Base-by-base conservation (phyloP, 306 rosid species). In the Nissolia schottii region DNA sequence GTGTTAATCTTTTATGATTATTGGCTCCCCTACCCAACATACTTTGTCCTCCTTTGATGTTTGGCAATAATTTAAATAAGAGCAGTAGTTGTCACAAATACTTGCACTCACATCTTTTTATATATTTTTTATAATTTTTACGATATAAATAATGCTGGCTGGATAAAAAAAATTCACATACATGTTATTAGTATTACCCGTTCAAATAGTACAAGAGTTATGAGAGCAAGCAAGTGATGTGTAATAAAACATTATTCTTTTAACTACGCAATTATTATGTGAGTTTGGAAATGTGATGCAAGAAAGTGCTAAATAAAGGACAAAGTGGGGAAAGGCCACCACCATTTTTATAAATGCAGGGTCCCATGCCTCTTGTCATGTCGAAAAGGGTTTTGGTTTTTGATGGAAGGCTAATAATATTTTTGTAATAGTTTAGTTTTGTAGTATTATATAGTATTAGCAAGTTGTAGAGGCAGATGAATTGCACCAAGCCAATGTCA, bases 261-360 rank as follows among this genome's bases (percentile, higher is more conserved):
- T 5, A 22, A 45, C 51, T 45, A 11, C 51, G 15, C 51, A n/a
- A n/a, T 43, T 45, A 45, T 56, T 25, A 43, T 58, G 75, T 41
- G 63, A 71, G 4, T 28, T 45, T 75, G 77, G 50, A 53, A 67
- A 51, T 61, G 55, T 81, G 85, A 80, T 81, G 87, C 41, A 65
- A 80, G 75, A 60, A 64, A 66, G 45, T 27, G 73, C 74, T 40
- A 62, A 65, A 76, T 74, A 51, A n/a, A 86, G 51, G 96, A 94
- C 95, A 91, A 89, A 89, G 64, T 32, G 66, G 77, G 79, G 78
- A 89, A 84, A 78, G 58, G 89, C 79, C 89, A 79, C 32, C 59
- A 81, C 74, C 85, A 73, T 71, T 68, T 71, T 75, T 63, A 81
- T n/a, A 34, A 73, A 82, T 87, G 87, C 79, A 68, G 67, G 80